Percentiles rank a stretch among this genome's conserved stretches.
phyloP scores from a whole-genome alignment of 164 flowering plant species.

The Annona squamosa region DNA sequence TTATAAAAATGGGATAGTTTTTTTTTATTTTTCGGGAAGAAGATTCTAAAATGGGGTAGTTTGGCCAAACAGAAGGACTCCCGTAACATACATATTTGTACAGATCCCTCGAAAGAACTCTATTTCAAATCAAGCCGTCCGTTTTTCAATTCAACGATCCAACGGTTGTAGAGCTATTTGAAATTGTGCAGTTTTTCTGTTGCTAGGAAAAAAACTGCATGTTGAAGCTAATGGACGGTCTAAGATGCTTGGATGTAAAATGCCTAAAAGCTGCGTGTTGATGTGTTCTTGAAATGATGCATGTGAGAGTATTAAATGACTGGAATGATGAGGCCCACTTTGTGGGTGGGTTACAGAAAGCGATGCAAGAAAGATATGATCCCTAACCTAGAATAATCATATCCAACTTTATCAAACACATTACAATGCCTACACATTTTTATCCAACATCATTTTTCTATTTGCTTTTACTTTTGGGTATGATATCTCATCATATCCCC shows the following conservation, averaged over 20 bases:
- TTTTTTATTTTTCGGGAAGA: too few species aligned
- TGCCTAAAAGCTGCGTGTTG: neutral
- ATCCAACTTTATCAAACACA: slow-evolving; percentile 4
- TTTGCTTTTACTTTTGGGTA: neutral
- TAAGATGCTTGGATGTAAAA: neutral
- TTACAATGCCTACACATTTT: neutral
- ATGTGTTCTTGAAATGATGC: neutral
- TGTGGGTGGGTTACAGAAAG: neutral
- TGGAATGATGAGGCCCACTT: neutral
- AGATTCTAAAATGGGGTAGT: too few species aligned
- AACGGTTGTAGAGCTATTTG: too few species aligned
- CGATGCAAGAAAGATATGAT: neutral
- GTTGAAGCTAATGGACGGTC: neutral
- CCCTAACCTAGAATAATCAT: neutral
- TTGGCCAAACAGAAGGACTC: too few species aligned
- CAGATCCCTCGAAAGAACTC: too few species aligned
- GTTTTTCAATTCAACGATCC: too few species aligned
- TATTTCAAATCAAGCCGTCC: too few species aligned
- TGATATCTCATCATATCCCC: slow-evolving; percentile 1
- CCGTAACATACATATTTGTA: too few species aligned
- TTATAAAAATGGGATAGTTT: too few species aligned
- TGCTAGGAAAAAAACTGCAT: neutral
- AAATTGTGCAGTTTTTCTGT: neutral
- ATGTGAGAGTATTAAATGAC: neutral
- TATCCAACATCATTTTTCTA: slow-evolving; percentile 3